phyloP scores from a whole-genome alignment of 176 grass and related monocot species.

The Aegilops longissima region DNA sequence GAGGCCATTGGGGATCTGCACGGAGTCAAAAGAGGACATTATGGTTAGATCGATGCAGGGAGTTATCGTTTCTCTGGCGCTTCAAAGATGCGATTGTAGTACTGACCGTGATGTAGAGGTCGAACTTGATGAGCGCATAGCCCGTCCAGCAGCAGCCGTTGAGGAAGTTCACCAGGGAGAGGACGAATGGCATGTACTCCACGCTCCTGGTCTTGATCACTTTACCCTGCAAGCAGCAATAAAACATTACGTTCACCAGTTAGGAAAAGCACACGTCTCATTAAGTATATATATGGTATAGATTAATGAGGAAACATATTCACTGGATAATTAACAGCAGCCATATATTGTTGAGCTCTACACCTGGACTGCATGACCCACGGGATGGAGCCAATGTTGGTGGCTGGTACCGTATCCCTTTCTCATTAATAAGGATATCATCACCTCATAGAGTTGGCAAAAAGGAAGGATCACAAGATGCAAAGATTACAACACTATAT shows the following conservation, averaged over 20 bases:
- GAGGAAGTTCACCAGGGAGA: conserved; percentile 55
- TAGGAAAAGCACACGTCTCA: not conserved
- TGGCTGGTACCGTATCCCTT: not conserved
- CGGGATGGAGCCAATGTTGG: not conserved
- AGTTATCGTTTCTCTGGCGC: not conserved
- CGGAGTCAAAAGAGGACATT: not conserved
- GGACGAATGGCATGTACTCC: conserved; percentile 72
- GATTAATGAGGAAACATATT: not conserved
- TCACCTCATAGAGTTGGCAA: not conserved
- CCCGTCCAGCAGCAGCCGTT: conserved; percentile 67
- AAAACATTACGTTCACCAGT: not conserved
- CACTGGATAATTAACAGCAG: not conserved
- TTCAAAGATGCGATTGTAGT: not conserved
- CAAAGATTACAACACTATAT: not conserved
- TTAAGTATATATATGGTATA: not conserved
- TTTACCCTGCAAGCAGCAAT: conserved; percentile 38
- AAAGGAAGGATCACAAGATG: conserved; percentile 8
- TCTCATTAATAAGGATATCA: not conserved
- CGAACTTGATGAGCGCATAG: conserved; percentile 70
- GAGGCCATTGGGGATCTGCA: not conserved
- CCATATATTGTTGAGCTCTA: not conserved
- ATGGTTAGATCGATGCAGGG: not conserved
- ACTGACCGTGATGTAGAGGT: conserved; percentile 46
- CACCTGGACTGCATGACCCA: not conserved
- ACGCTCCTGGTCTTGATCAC: conserved; percentile 72